These are phyloP conservation scores for Volvox africanus DNA, from an alignment of 139 green algal species.

Conservation along the genomic window DNA sequence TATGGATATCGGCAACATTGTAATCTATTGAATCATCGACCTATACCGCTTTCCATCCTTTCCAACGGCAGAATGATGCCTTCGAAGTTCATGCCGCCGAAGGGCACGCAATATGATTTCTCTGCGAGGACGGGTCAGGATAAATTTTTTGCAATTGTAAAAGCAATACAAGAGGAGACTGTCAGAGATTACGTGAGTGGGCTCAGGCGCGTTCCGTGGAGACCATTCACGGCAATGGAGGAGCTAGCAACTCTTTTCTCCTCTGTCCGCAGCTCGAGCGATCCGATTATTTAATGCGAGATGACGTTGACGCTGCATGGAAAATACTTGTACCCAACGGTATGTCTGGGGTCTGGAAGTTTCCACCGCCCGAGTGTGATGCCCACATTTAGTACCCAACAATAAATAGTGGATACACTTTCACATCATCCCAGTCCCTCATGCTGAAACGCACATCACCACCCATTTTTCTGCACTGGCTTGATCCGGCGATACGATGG, in stretches of 20 bases:
- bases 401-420: not conserved
- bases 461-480: not conserved
- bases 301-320: conserved; percentile 25
- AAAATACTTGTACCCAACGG: conserved; percentile 23
- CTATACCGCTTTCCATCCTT: too few relatives aligned
- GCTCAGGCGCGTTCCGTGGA: not conserved
- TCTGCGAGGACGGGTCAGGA: not conserved
- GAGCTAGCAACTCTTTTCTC: too few relatives aligned
- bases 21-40: too few relatives aligned
- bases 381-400: not conserved
- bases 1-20: too few relatives aligned
- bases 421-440: not conserved
- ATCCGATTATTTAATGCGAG: not conserved
- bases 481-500: not conserved
- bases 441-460: not conserved
- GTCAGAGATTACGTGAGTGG: not conserved
- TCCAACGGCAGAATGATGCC: too few relatives aligned
- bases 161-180: not conserved
- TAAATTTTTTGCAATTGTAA: conserved; percentile 3
- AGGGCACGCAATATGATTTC: not conserved
- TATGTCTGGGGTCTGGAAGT: not conserved
- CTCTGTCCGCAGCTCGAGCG: not conserved
- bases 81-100: not conserved
- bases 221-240: not conserved
- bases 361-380: not conserved